Percentiles rank a stretch among this genome's conserved stretches.
phyloP scores from a whole-genome alignment of 23 red algal species.

The Agarophyton chilense region DNA sequence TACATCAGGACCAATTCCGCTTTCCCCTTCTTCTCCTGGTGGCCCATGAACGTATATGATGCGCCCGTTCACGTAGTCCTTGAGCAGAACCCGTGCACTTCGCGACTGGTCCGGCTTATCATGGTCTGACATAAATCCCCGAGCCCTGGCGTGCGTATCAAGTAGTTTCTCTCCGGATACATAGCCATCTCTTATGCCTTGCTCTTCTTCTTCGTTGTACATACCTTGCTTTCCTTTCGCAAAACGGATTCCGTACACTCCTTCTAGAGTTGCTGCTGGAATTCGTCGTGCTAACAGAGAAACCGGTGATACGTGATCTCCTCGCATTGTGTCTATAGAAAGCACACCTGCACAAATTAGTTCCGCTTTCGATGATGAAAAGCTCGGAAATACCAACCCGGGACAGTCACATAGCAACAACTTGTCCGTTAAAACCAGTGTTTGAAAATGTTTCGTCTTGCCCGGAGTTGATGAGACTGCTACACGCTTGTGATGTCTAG shows the following conservation, averaged over 20 bases:
- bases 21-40: conserved; percentile 61
- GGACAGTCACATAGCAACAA: conserved; percentile 95
- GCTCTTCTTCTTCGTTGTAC: not conserved
- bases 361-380: conserved; percentile 80
- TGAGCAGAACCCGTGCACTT: conserved; percentile 86
- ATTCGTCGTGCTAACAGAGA: conserved; percentile 73
- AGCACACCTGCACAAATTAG: conserved; percentile 90
- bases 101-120: conserved; percentile 76
- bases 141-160: conserved; percentile 76
- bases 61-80: conserved; percentile 88
- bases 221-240: not conserved
- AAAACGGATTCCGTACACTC: conserved; percentile 80
- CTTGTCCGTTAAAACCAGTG: conserved; percentile 52
- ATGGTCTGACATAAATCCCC: conserved; percentile 88
- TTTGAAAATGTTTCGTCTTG: conserved; percentile 99
- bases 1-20: conserved; percentile 55
- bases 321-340: conserved; percentile 89
- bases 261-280: conserved; percentile 51
- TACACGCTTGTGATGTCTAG: conserved; percentile 62
- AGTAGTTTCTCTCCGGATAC: conserved; percentile 64
- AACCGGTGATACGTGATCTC: conserved; percentile 59
- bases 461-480: conserved; percentile 92
- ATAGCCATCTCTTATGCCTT: conserved; percentile 13
- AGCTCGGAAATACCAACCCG: conserved; percentile 97
- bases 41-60: conserved; percentile 78